phyloP scores from a whole-genome alignment of 768 basidiomycete genomes.

The Russula olivacea region DNA sequence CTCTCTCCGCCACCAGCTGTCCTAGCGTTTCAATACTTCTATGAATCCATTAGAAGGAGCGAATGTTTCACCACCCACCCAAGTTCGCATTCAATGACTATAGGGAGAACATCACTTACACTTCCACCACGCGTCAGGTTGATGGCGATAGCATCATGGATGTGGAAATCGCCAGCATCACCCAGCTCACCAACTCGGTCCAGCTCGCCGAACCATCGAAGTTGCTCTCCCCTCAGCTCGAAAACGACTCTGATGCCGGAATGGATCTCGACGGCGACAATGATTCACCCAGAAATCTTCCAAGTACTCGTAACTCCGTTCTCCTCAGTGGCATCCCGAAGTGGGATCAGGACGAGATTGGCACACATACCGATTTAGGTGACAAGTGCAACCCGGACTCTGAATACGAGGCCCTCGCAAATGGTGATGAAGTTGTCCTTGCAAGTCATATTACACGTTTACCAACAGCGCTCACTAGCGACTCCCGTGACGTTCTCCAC shows the following conservation, averaged over 20 bases:
- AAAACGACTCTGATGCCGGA: not conserved
- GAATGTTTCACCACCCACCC: not conserved
- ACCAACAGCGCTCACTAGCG: not conserved
- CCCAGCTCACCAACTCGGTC: constrained; percentile 1
- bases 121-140: not conserved
- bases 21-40: not conserved
- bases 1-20: not conserved
- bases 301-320: not conserved
- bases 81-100: not conserved
- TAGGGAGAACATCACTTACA: not conserved
- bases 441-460: not conserved
- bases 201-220: constrained; percentile 2
- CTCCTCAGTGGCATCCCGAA: not conserved
- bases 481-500: not conserved
- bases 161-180: not conserved
- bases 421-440: not conserved
- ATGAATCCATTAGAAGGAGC: not conserved
- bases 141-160: constrained; percentile 5
- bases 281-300: not conserved
- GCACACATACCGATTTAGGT: not conserved
- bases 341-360: not conserved
- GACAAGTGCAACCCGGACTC: not conserved
- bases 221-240: not conserved
- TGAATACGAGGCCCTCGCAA: not conserved
- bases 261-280: constrained; percentile 4